Base-by-base conservation (phyloP, 306 rosid species). In the Acacia confusa region DNA sequence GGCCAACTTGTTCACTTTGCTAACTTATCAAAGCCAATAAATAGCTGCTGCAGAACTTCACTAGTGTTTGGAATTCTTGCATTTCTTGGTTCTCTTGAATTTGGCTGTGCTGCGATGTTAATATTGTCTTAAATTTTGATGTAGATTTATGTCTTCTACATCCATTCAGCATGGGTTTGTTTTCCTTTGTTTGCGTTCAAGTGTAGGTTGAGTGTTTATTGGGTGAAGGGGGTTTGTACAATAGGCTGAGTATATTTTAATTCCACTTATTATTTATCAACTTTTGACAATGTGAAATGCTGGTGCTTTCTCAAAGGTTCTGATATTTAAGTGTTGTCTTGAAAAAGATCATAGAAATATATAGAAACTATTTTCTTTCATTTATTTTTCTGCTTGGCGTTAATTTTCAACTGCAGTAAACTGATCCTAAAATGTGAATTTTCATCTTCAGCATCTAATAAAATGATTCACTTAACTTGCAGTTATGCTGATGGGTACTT, bases 401-500 rank as follows among this genome's bases (percentile, higher is more conserved):
- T 76, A 24, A 63, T 57, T 45, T 57, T 86, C 24, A 22, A 67
- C 66, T 12, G 69, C 17, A 4, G 70, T n/a, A 55, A 64, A 57
- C 41, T 71, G 64, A 32, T 79, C 75, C 57, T 57, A 44, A 72
- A 48, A 64, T 83, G 47, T 82, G 44, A 8, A 41, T 28, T 38
- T 34, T 50, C 57, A 24, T 70, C 36, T 43, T 50, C 65, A 65
- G 17, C 34, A 43, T 64, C 76, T 81, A 53, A 86, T 79, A 53
- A 1, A 82, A 27, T 43, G n/a, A 55, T 78, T 80, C 7, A 22
- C 70, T 79, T 75, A 50, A 20, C 27, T 66, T 86, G 92, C 97
- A 96, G 99, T 96, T 85, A 96, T 96, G 99, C 78, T 96, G 87
- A 96, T 96, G 99, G 94, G 99, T 70, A 72, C 97, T 43, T 85